Percentiles rank a stretch among this genome's conserved stretches.
Conservation (phyloP, 192 early-diverging fungal species). For the Coemansia sp. region DNA sequence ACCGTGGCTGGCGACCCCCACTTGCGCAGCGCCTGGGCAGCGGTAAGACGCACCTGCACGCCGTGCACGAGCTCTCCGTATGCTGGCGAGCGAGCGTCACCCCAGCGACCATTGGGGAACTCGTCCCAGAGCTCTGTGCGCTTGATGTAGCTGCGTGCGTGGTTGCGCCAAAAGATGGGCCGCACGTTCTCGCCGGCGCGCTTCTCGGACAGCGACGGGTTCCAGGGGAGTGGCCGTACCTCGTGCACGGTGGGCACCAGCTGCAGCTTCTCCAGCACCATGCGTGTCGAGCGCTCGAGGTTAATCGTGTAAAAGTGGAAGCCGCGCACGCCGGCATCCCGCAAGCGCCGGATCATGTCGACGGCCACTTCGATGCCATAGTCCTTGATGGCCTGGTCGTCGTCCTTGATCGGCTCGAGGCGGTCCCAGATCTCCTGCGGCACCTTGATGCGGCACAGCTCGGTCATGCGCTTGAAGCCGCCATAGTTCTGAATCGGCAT, state of each 20-base stretch:
- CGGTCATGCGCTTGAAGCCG: conserved; percentile 90
- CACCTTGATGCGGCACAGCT: conserved; percentile 81
- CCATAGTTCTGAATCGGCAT: conserved; percentile 96
- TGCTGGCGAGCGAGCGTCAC: conserved; percentile 90
- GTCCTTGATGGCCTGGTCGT: conserved; percentile 94
- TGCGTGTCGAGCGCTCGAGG: conserved; percentile 80
- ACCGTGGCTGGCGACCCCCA: conserved; percentile 74
- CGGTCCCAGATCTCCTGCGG: conserved; percentile 79
- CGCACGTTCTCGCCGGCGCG: conserved; percentile 93
- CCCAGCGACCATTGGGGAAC: conserved; percentile 98
- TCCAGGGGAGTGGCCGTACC: conserved; percentile 61
- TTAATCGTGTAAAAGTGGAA: conserved; percentile 98
- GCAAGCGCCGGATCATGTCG: conserved; percentile 79
- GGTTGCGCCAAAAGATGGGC: conserved; percentile 99
- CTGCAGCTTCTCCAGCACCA: conserved; percentile 82
- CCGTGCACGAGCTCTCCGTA: conserved; percentile 78
- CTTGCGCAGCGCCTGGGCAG: conserved; percentile 66
- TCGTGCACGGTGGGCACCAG: conserved; percentile 71
- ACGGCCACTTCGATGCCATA: conserved; percentile 83
- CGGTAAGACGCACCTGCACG: conserved; percentile 76
- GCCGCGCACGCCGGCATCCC: conserved; percentile 65
- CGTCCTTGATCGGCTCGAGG: conserved; percentile 96
- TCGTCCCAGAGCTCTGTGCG: conserved; percentile 95
- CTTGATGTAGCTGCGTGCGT: conserved; percentile 84
- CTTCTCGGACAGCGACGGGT: conserved; percentile 75